Percentiles rank a stretch among this genome's conserved stretches.
phyloP scores from a whole-genome alignment of 306 rosid species.

The Dalbergia cochinchinensis region DNA sequence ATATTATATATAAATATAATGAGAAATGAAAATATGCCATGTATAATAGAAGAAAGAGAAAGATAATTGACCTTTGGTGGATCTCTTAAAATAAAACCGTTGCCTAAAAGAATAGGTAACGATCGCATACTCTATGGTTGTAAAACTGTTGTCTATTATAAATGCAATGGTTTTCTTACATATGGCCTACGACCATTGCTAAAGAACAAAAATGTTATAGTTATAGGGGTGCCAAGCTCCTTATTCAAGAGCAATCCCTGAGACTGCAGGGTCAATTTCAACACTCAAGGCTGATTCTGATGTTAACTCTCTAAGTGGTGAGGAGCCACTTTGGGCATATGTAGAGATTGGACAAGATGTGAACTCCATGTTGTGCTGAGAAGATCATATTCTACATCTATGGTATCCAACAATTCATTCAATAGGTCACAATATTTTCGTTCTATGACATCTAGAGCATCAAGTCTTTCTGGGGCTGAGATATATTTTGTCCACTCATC shows the following conservation, averaged over 20 bases:
- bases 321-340: constrained; percentile 66
- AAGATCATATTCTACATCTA: constrained; percentile 58
- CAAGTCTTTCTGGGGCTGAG: constrained; percentile 81
- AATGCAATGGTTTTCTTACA: no score
- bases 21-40: no score
- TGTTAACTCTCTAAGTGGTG: constrained; percentile 69
- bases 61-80: no score
- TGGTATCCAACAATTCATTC: constrained; percentile 39
- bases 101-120: no score
- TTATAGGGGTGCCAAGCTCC: constrained; percentile 76
- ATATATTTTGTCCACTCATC: constrained; percentile 85
- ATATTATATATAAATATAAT: no score
- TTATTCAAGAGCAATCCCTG: constrained; percentile 70
- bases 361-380: constrained; percentile 71
- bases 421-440: constrained; percentile 55
- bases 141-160: no score
- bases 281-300: constrained; percentile 71
- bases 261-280: constrained; percentile 65
- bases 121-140: no score
- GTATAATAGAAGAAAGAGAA: no score
- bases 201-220: no score
- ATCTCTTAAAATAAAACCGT: no score
- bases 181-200: no score
- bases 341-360: constrained; percentile 77
- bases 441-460: constrained; percentile 71